Conservation (phyloP, 225 moss, liverwort and hornwort genomes). For the Asterella californica region DNA sequence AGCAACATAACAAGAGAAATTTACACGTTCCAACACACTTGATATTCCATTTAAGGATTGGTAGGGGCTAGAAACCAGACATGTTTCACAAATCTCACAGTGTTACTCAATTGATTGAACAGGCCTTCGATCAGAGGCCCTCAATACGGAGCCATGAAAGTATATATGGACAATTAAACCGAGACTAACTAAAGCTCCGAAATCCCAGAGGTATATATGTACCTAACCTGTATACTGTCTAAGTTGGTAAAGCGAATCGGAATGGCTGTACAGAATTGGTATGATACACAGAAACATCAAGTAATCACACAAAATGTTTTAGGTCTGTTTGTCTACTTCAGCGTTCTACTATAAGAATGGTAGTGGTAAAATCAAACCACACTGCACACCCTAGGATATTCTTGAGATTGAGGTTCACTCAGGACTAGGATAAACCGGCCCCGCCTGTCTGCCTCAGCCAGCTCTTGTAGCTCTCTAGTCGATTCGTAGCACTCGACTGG, state of each 20-base stretch:
- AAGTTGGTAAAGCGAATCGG: constrained; percentile 19
- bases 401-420: constrained; percentile 2
- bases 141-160: not conserved
- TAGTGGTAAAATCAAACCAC: constrained; percentile 7
- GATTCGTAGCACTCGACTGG: not conserved
- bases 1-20: not conserved
- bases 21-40: not conserved
- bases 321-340: constrained; percentile 1
- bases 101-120: constrained; percentile 8
- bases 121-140: constrained; percentile 8
- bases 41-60: too few relatives aligned
- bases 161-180: constrained; percentile 6
- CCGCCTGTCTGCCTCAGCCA: not conserved
- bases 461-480: not conserved
- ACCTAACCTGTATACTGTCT: not conserved
- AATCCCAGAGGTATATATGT: not conserved
- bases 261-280: constrained; percentile 26
- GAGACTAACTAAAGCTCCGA: constrained; percentile 2
- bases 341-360: constrained; percentile 1
- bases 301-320: constrained; percentile 17
- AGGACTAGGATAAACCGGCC: constrained; percentile 12
- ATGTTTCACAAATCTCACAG: not conserved
- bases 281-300: constrained; percentile 23
- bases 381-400: not conserved
- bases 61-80: not conserved